Evolutionary conservation across 352 stramenopile genomes (phyloP), one percentile per base, ranked within the genome.

Genomic region (Plasmopara halstedii): DNA sequence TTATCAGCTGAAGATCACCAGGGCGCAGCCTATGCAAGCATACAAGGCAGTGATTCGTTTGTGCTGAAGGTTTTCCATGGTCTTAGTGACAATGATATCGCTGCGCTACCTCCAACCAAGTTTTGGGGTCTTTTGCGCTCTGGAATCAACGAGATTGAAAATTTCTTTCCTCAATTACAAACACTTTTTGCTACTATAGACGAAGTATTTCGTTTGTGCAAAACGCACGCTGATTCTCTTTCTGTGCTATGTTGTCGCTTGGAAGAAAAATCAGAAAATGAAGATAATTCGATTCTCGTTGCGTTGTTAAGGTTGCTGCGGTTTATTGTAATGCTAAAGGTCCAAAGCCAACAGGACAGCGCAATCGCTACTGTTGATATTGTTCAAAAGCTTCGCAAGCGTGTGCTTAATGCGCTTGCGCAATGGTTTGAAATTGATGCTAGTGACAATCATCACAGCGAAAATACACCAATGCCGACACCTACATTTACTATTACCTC

Each of bases 401-500:
- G 57, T 10, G 44, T 85, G 29, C n/a, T 75, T 2, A 44, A 63
- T 23, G 42, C 62, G 32, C 45, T 85, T 11, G 32, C 58, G 8
- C 56, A 70, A 36, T 87, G 74, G 74, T 67, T 66, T 37, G 70
- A 84, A 42, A 53, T 31, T 18, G 46, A 54, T 13, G 37, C 20
- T 45, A 33, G 18, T 34, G 37, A 44, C 17, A 46, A 40, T 14
- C 53, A 56, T 0, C 31, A 57, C 3, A 27, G 58, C 4, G 47
- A 58, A 2, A 36, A 32, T 33, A 22, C n/a, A 11, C 35, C 31
- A 3, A 56, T 63, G 15, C 70, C 67, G 2, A 58, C 57, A 2
- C 75, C 75, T 2, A 59, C 68, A 3, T 84, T 84, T 26, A 53
- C 50, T 0, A 80, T 84, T 5, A 64, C 71, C 3, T 88, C 76